phyloP scores from a whole-genome alignment of 2,329 filamentous ascomycete species.

The Ascochyta pisi region DNA sequence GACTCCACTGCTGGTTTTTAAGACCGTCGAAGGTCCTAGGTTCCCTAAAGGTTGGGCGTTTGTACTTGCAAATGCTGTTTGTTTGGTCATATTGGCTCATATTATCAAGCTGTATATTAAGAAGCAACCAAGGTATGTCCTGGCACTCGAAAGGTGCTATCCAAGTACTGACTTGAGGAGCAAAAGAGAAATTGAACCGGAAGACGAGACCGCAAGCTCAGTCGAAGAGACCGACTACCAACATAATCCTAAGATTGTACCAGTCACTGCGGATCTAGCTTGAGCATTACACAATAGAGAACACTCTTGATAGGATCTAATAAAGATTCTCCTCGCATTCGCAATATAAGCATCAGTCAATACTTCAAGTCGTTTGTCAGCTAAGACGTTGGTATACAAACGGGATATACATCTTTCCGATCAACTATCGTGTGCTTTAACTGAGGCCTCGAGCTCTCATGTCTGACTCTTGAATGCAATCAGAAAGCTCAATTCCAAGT shows the following conservation, averaged over 20 bases:
- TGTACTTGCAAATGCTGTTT: slow-evolving; percentile 49
- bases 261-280: not conserved
- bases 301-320: too few species aligned
- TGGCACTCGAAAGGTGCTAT: too few species aligned
- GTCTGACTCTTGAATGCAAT: too few species aligned
- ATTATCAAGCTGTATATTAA: slow-evolving; percentile 24
- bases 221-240: slow-evolving; percentile 6
- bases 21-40: slow-evolving; percentile 53
- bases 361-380: not conserved
- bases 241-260: not conserved
- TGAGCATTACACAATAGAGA: not conserved
- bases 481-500: too few species aligned
- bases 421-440: too few species aligned
- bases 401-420: too few species aligned
- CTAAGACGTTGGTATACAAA: too few species aligned
- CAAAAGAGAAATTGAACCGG: not conserved
- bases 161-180: not conserved
- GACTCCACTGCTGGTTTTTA: slow-evolving; percentile 62
- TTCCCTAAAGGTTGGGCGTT: slow-evolving; percentile 55
- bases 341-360: too few species aligned
- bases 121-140: slow-evolving; percentile 17
- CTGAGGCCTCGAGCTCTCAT: too few species aligned
- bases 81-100: slow-evolving; percentile 41
- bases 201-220: slow-evolving; percentile 18
- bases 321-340: not conserved